Conservation (phyloP, 2,329 filamentous ascomycete genomes). For the Coniella lustricola region DNA sequence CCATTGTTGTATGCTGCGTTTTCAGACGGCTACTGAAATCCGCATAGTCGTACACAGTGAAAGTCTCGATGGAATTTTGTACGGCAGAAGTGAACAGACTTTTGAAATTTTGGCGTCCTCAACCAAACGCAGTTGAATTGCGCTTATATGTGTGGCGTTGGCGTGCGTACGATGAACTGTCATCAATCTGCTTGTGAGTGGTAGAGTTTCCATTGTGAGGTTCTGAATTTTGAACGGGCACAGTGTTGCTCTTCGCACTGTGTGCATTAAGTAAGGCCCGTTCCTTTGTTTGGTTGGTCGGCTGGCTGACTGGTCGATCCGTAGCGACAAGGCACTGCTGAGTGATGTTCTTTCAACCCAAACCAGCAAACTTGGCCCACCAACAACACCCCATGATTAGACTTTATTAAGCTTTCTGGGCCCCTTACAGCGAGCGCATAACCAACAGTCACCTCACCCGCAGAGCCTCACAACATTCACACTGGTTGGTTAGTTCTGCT, state of each 20-base stretch:
- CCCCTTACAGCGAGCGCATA: not conserved
- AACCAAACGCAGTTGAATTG: too few species aligned
- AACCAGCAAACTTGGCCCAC: too few species aligned
- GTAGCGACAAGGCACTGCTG: too few species aligned
- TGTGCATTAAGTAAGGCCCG: not conserved
- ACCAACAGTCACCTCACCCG: slow-evolving; percentile 7
- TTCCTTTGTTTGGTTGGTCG: too few species aligned
- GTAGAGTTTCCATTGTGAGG: slow-evolving; percentile 4
- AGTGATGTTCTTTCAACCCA: not conserved
- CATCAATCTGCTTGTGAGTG: not conserved
- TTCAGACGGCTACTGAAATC: not conserved
- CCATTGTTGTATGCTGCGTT: not conserved
- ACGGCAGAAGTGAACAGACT: too few species aligned
- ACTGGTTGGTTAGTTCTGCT: too few species aligned
- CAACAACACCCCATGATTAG: too few species aligned
- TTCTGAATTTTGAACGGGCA: slow-evolving; percentile 10
- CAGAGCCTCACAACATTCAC: slow-evolving; percentile 11
- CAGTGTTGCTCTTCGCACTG: slow-evolving; percentile 11
- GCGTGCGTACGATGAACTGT: too few species aligned
- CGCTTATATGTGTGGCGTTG: too few species aligned
- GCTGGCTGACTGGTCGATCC: too few species aligned
- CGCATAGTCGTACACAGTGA: not conserved
- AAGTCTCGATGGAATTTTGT: too few species aligned
- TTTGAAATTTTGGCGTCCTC: too few species aligned
- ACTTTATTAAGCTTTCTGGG: slow-evolving; percentile 9